Base-by-base conservation (phyloP, 768 basidiomycete genomes). In the Jaapia argillacea region DNA sequence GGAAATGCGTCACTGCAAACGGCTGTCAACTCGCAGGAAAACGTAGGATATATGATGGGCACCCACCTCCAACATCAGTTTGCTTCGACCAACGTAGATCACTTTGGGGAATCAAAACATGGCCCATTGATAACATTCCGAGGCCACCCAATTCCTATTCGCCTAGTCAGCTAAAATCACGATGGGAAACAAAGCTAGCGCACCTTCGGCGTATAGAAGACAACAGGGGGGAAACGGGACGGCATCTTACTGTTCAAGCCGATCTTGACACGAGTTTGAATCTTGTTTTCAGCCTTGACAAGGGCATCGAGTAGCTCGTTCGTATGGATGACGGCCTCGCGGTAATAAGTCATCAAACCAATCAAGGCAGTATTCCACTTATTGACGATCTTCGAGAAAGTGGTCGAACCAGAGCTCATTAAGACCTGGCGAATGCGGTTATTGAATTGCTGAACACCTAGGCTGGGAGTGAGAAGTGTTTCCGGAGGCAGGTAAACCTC, bases 241-340 rank as follows among this genome's bases (percentile, higher is more conserved):
- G 96, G 96, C 96, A 99, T 98, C 70, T 98, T 96, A 63, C 86
- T 89, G 73, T 97, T 96, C 53, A 96, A 58, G n/a, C 94, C 96
- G 49, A 99, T 97, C 75, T 98, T 98, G 56, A 99, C 94, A 66
- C 96, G 89, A 3, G 93, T 97, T 65, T 99, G 96, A 38, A 98
- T 94, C 72, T 98, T 98, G 77, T 97, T 97, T 69, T 99, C 94
- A 2, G 93, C 91, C 65, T 99, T 99, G 57, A 99, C 96, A 31
- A 98, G 72, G 0, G 91, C 77, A 58, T 98, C 96, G 40, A 99
- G 76, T 16, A 99, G 71, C 62, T 98, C 94, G 54, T 92, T 91
- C 35, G 94, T 97, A 62, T 96, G 91, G 43, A 97, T 91, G 52
- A 97, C 92, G 23, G 93, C 93, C 57, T 97, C 93, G 47, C 93